Conservation (phyloP, 202 grass and related monocot species). For the Zoysia matrella region DNA sequence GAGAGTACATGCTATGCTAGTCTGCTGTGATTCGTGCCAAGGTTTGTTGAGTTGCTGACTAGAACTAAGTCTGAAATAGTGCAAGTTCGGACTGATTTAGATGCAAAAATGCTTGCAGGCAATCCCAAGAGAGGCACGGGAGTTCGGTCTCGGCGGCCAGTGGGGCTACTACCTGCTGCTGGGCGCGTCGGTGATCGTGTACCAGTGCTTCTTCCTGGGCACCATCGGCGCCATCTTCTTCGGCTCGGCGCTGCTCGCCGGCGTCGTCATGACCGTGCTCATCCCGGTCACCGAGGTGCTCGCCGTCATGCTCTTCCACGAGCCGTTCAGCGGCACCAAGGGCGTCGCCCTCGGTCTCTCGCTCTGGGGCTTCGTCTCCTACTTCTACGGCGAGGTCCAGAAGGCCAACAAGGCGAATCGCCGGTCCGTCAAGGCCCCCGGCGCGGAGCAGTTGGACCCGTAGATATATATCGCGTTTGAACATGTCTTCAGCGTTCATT, state of each 20-base stretch:
- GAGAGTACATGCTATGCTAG: background rate
- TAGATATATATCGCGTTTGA: background rate
- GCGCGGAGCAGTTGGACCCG: constrained; percentile 33
- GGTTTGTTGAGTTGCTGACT: no score
- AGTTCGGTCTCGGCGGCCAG: constrained; percentile 62
- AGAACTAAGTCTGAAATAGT: background rate
- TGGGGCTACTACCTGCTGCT: constrained; percentile 70
- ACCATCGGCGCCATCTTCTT: constrained; percentile 77
- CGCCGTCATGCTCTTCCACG: constrained; percentile 67
- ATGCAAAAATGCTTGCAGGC: constrained; percentile 45
- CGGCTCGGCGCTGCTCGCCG: constrained; percentile 33
- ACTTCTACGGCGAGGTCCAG: constrained; percentile 76
- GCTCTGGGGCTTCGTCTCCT: constrained; percentile 80
- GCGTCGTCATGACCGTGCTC: constrained; percentile 57
- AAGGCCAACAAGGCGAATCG: constrained; percentile 40
- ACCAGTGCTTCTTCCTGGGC: constrained; percentile 78
- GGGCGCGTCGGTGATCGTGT: constrained; percentile 42
- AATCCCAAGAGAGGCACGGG: constrained; percentile 63
- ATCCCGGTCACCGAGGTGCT: constrained; percentile 72
- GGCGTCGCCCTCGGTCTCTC: constrained; percentile 72
- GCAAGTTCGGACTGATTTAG: background rate
- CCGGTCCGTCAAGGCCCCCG: background rate
- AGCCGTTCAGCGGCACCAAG: constrained; percentile 68
- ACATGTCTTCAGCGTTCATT: background rate
- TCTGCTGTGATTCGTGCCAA: background rate